phyloP scores from a whole-genome alignment of 176 grass and related monocot species.

The Carex scoparia region DNA sequence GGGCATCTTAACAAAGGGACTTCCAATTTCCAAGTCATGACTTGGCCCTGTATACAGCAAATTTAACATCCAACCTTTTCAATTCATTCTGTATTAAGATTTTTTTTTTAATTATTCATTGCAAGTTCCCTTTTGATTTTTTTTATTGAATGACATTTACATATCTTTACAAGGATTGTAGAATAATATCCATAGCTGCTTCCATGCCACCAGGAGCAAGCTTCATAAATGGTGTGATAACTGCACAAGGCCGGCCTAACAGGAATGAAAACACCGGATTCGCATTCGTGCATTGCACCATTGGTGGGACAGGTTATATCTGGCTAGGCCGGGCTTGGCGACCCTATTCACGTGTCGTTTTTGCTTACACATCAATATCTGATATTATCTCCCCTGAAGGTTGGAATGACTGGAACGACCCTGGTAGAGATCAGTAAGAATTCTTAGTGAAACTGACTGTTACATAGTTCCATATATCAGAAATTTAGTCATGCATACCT shows the following conservation, averaged over 20 bases:
- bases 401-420: constrained; percentile 84
- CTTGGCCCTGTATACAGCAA: background rate
- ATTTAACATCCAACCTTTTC: background rate
- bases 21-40: background rate
- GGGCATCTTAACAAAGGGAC: background rate
- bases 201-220: constrained; percentile 53
- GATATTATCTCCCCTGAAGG: constrained; percentile 66
- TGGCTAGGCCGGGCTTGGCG: constrained; percentile 82
- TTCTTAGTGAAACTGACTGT: background rate
- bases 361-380: constrained; percentile 66
- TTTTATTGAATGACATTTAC: background rate
- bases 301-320: constrained; percentile 58
- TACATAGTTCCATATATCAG: background rate
- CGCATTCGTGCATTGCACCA: constrained; percentile 59
- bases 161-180: constrained; percentile 43
- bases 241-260: constrained; percentile 47
- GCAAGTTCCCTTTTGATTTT: background rate
- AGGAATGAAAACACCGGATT: constrained; percentile 63
- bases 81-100: background rate
- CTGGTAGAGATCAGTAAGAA: constrained; percentile 63
- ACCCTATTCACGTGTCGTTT: constrained; percentile 60
- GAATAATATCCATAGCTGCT: constrained; percentile 67
- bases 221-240: constrained; percentile 52
- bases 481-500: background rate
- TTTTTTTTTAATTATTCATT: background rate